These are phyloP conservation scores for Sarocladium brachiariae DNA, from an alignment of 2,329 filamentous ascomycete genomes.

Conservation along the genomic window DNA sequence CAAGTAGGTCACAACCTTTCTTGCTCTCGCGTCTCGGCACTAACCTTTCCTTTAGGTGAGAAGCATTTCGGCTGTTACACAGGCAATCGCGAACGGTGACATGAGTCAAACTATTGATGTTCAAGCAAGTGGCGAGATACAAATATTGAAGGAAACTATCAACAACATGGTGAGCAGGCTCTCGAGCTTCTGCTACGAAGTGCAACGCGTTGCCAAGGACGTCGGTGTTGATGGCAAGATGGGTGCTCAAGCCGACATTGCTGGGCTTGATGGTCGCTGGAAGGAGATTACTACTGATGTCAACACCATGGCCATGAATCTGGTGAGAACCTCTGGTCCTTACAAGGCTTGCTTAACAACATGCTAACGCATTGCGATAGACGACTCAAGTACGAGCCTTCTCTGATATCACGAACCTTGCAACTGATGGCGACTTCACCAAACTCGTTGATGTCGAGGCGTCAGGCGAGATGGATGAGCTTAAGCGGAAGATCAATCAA, in stretches of 20 bases:
- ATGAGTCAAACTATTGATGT: slow-evolving; percentile 96
- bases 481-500: slow-evolving; percentile 98
- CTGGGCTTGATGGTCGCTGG: slow-evolving; percentile 89
- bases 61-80: slow-evolving; percentile 88
- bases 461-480: slow-evolving; percentile 97
- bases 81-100: slow-evolving; percentile 91
- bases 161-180: slow-evolving; percentile 98
- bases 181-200: slow-evolving; percentile 92
- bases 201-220: slow-evolving; percentile 92
- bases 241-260: slow-evolving; percentile 93
- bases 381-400: slow-evolving; percentile 97
- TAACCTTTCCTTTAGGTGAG: slow-evolving; percentile 51
- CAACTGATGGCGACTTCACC: slow-evolving; percentile 94
- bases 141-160: slow-evolving; percentile 90
- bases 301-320: slow-evolving; percentile 78
- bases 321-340: slow-evolving; percentile 31
- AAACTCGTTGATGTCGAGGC: slow-evolving; percentile 96
- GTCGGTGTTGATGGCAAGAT: slow-evolving; percentile 98
- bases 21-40: background rate
- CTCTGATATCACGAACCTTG: slow-evolving; percentile 95
- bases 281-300: slow-evolving; percentile 97
- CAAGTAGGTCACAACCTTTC: slow-evolving; percentile 36
- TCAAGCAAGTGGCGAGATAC: slow-evolving; percentile 88
- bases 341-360: slow-evolving; percentile 35
- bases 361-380: slow-evolving; percentile 13